These are phyloP conservation scores for Echium plantagineum DNA, from an alignment of 257 asterid genomes.

Conservation along the genomic window DNA sequence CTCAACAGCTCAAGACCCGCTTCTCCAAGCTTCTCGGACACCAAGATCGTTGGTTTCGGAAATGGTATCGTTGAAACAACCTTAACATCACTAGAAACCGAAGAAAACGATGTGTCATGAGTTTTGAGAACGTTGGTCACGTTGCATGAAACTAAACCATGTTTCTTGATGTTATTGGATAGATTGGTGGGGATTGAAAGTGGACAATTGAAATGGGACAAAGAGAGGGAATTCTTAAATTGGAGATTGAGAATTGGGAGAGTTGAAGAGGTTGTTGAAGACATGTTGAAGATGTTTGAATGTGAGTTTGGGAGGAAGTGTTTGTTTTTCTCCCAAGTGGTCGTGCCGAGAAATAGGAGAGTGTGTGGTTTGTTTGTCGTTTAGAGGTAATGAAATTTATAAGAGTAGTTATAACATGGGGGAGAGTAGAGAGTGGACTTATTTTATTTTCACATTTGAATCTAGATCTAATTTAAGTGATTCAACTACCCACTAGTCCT, in stretches of 20 bases:
- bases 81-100: conserved; percentile 14
- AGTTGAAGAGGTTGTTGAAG: not conserved
- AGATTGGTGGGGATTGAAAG: conserved; percentile 1
- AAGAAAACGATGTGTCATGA: conserved; percentile 19
- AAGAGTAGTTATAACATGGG: not conserved
- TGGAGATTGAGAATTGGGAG: not conserved
- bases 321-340: not conserved
- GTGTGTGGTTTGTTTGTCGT: not conserved
- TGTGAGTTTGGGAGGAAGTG: not conserved
- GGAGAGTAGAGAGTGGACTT: too few relatives aligned
- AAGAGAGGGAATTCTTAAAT: not conserved
- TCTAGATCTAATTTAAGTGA: too few relatives aligned
- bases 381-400: too few relatives aligned
- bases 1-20: conserved; percentile 64
- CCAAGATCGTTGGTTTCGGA: conserved; percentile 61
- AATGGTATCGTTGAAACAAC: conserved; percentile 15
- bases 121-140: conserved; percentile 31
- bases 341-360: not conserved
- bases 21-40: conserved; percentile 91
- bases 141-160: not conserved
- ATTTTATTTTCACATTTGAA: too few relatives aligned
- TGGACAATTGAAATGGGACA: conserved; percentile 6
- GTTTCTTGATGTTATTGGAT: not conserved
- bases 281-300: not conserved
- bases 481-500: too few relatives aligned